Base-by-base conservation (phyloP, 192 early-diverging fungal species). In the Backusella macrospora region DNA sequence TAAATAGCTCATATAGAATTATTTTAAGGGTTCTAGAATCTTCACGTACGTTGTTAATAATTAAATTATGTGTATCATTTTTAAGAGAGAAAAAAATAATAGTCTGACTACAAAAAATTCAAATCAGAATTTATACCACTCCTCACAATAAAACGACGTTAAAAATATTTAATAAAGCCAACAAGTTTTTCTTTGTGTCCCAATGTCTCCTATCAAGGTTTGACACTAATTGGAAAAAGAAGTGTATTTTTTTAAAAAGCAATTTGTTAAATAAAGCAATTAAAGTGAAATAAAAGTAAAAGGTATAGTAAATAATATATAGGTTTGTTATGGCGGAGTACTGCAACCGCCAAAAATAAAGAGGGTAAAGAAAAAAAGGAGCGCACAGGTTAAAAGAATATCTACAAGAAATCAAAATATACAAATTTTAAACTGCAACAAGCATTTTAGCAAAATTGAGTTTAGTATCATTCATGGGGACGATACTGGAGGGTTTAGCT, bases 321-420 rank as follows among this genome's bases (percentile, higher is more conserved):
- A 55, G 52, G 52, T 55, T 55, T 55, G 12, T 55, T 55, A 9
- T 12, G 23, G 52, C 52, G 52, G 52, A 55, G 52, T 52, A 16
- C 49, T 52, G 49, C 6, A 52, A 52, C 49, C 49, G 49, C 49
- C 7, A 18, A 10, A 52, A 52, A 18, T 6, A 16, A 52, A 18
- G 21, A 52, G 9, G 21, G 48, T 52, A 52, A 52, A 49, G 18
- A 49, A 18, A 52, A 9, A 52, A 52, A 52, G 18, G 7, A 18
- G n/a, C 10, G 21, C 10, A n/a, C 49, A 18, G 49, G 26, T 23
- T 59, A 59, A 59, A 26, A 23, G 52, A n/a, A 59, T 59, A 59
- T 59, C 52, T 59, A 59, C 52, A 59, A 59, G 52, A 26, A 59
- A 59, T 26, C 52, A 59, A 26, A 59, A 59, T 59, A 59, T 59